Base-by-base conservation (phyloP, 345 rosid genomes). In the Kandelia obovata region DNA sequence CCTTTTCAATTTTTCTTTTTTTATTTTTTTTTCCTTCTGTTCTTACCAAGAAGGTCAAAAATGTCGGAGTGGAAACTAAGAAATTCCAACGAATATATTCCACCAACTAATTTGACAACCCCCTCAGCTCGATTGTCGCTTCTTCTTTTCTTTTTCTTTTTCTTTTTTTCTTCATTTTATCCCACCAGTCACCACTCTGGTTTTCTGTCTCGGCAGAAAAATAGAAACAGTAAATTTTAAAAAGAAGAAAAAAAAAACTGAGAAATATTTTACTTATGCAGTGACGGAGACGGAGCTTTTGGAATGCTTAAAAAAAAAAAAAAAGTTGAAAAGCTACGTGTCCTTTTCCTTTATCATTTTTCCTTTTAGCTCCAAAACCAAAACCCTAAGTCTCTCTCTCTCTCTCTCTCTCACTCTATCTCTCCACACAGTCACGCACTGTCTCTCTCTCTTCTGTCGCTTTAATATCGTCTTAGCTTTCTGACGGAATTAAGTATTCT, bases 371-470 rank as follows among this genome's bases (percentile, higher is more conserved):
- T 37, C 61, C 10, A 2, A 57, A 15, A 34, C 64, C 52, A 43
- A 86, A 87, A 85, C 92, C 92, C 92, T 87, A 87, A 71, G 70
- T 71, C 20, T 23, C 62, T 69, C 28, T 58, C 16, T 55, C 66
- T 21, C 6, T 61, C 64, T 4, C 6, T 53, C 21, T 60, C 67
- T 9, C 64, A 2, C 6, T 53, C 21, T 60, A 65, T 9, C n/a
- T 31, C 58, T 28, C 2, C 21, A 15, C n/a, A 16, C 25, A 8
- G 26, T 17, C 25, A 7, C 66, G 2, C 37, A 25, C 23, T n/a
- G 17, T 61, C 16, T n/a, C 57, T 60, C 67, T 9, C n/a, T 31
- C 58, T 28, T 10, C 43, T 9, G 9, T 6, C 34, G 31, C 67
- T 58, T 25, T 2, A 3, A 10, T 20, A 19, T 30, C 19, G 15